These are phyloP conservation scores for Suillus tomentosus DNA, from an alignment of 768 basidiomycete species.

Conservation along the genomic window DNA sequence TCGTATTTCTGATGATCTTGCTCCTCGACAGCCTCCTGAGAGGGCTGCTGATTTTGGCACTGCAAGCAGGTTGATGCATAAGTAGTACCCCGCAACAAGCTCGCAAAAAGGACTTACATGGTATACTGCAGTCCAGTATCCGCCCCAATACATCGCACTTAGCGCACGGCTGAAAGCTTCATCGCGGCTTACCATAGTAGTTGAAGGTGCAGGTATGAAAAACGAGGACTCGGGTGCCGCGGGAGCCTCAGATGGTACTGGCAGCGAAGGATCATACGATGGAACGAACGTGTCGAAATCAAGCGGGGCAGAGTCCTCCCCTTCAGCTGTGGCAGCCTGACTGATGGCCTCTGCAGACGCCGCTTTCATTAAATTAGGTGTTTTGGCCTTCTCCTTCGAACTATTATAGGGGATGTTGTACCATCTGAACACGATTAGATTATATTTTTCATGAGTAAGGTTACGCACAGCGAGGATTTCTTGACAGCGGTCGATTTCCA, in stretches of 20 bases:
- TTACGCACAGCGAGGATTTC: slow-evolving; percentile 70
- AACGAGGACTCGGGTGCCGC: slow-evolving; percentile 20
- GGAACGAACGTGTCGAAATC: slow-evolving; percentile 75
- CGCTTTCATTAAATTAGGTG: slow-evolving; percentile 18
- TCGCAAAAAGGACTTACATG: slow-evolving; percentile 50
- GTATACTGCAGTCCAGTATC: slow-evolving; percentile 87
- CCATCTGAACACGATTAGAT: slow-evolving; percentile 53
- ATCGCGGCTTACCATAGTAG: slow-evolving; percentile 56
- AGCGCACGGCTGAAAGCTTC: slow-evolving; percentile 78
- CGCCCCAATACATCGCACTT: slow-evolving; percentile 83
- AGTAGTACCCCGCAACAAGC: background rate
- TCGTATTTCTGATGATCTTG: slow-evolving; percentile 32
- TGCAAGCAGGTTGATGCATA: slow-evolving; percentile 19
- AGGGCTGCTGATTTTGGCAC: slow-evolving; percentile 35
- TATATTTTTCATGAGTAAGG: slow-evolving; percentile 2
- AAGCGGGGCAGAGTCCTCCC: slow-evolving; percentile 59
- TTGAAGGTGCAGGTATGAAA: slow-evolving; percentile 35
- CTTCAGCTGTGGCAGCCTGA: slow-evolving; percentile 20
- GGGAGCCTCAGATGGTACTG: slow-evolving; percentile 29
- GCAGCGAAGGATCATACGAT: slow-evolving; percentile 64
- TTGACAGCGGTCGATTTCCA: slow-evolving; percentile 69
- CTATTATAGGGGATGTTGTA: slow-evolving; percentile 59
- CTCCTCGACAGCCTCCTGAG: slow-evolving; percentile 20
- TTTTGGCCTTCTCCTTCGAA: slow-evolving; percentile 22
- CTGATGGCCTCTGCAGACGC: slow-evolving; percentile 8